Base-by-base conservation (phyloP, 2,329 filamentous ascomycete species). In the Boeremia lycopersici region DNA sequence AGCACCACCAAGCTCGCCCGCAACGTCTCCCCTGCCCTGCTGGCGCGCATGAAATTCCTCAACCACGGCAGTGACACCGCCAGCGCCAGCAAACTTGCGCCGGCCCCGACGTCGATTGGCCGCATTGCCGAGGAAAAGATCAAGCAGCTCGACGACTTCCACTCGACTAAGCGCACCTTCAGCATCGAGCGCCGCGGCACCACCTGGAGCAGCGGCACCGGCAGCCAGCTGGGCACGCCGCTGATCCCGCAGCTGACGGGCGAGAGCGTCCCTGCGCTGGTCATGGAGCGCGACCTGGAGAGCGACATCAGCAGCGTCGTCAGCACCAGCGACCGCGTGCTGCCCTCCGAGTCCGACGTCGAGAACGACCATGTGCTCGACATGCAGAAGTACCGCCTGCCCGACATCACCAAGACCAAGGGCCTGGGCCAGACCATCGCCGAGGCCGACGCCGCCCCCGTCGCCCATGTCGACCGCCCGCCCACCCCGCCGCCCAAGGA, bases 311-410 rank as follows among this genome's bases (percentile, higher is more conserved):
- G 77, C 54, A 79, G 76, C 59, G 72, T 80, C 64, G 73, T 80
- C 48, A 79, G 76, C 70, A 81, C 84, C 70, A 82, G 84, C 71
- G 79, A 82, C 65, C 79, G 80, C 60, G 78, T 86, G 49, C 75
- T 78, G 46, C 77, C 80, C n/a, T 78, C 77, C 28, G 78, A 80
- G 59, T 77, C 74, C 7, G 76, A 87, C 81, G 72, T 77, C 28
- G 68, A 67, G 30, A 63, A 68, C 43, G 50, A 57, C 43, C 57
- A 86, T 73, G 82, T 83, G 61, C 86, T 89, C 82, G 89, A 91
- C 75, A 87, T 84, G 52, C 83, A 89, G 70, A 91, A 91, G 74
- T 91, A 90, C 71, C 84, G 86, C 39, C 77, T 91, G 71, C 88
- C 89, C 51, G 88, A 91, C 74, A 86, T 76, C 82, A 85, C 75